Evolutionary conservation across 2,329 filamentous ascomycete species (phyloP).

Genomic region (Colletotrichum orbiculare): DNA sequence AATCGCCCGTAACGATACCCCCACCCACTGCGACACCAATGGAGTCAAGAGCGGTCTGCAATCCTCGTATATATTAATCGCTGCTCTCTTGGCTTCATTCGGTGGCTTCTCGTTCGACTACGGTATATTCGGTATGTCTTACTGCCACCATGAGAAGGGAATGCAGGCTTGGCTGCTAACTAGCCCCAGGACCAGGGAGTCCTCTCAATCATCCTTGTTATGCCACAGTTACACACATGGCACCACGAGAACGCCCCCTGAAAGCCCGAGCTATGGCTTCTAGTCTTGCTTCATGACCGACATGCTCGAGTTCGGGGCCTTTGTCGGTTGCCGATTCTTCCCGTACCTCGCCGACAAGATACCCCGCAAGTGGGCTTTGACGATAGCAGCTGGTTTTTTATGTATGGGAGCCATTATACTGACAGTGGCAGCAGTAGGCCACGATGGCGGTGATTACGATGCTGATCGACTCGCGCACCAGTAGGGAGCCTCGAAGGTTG

Average conservation of each 20-base stretch:
- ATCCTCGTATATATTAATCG: constrained; percentile 54
- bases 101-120: constrained; percentile 49
- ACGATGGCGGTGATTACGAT: constrained; percentile 64
- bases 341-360: constrained; percentile 53
- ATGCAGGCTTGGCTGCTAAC: not conserved
- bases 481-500: constrained; percentile 51
- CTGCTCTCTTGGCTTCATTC: constrained; percentile 54
- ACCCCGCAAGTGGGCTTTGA: constrained; percentile 55
- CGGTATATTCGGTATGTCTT: constrained; percentile 1
- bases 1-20: too few relatives aligned
- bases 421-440: constrained; percentile 52
- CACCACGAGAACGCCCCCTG: constrained; percentile 47
- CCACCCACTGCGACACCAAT: constrained; percentile 41
- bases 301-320: constrained; percentile 54
- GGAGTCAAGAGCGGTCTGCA: constrained; percentile 46
- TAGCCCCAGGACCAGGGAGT: constrained; percentile 46
- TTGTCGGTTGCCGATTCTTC: constrained; percentile 48
- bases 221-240: constrained; percentile 54
- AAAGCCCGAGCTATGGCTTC: constrained; percentile 39
- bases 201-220: constrained; percentile 55
- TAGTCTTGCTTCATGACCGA: constrained; percentile 54
- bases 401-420: constrained; percentile 55
- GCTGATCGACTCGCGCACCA: constrained; percentile 62
- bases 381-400: constrained; percentile 52
- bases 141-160: not conserved